Evolutionary conservation across 371 early-diverging fungal genomes (phyloP).

Genomic region (Apophysomyces elegans): DNA sequence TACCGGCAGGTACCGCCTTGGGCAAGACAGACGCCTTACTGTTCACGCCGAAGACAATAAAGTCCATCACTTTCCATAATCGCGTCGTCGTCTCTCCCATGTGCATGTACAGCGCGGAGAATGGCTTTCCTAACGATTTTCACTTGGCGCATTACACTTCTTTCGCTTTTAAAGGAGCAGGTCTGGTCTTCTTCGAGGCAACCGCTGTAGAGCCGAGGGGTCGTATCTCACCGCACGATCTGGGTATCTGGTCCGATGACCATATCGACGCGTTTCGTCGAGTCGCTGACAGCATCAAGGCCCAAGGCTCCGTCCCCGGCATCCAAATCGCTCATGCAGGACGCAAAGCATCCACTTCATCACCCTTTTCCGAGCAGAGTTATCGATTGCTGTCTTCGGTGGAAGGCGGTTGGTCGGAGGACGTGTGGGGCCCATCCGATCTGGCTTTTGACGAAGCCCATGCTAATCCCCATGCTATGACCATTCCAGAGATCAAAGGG

Average conservation of each 20-base stretch:
- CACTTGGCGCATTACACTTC: constrained; percentile 68
- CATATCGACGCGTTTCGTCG: constrained; percentile 67
- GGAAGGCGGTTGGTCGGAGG: constrained; percentile 79
- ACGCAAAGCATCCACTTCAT: constrained; percentile 70
- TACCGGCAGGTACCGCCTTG: constrained; percentile 19
- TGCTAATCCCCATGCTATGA: constrained; percentile 63
- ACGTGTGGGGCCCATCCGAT: constrained; percentile 76
- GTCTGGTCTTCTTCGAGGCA: constrained; percentile 80
- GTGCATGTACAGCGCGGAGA: constrained; percentile 52
- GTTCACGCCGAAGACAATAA: constrained; percentile 69
- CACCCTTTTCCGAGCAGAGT: constrained; percentile 38
- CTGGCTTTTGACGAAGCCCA: constrained; percentile 48
- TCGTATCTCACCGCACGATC: constrained; percentile 76
- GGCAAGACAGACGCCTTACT: constrained; percentile 30
- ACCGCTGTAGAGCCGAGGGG: constrained; percentile 77
- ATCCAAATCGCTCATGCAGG: constrained; percentile 89
- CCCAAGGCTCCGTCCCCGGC: constrained; percentile 62
- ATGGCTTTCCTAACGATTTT: constrained; percentile 26
- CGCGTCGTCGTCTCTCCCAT: constrained; percentile 83
- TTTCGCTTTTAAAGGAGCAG: constrained; percentile 76
- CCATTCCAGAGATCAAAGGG: constrained; percentile 64
- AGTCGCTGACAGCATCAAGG: constrained; percentile 69
- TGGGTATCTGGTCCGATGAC: constrained; percentile 81
- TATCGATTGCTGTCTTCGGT: constrained; percentile 38
- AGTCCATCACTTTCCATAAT: constrained; percentile 68